Percentiles rank a stretch among this genome's conserved stretches.
Conservation (phyloP, 768 basidiomycete species). For the Agrocybe pediades region DNA sequence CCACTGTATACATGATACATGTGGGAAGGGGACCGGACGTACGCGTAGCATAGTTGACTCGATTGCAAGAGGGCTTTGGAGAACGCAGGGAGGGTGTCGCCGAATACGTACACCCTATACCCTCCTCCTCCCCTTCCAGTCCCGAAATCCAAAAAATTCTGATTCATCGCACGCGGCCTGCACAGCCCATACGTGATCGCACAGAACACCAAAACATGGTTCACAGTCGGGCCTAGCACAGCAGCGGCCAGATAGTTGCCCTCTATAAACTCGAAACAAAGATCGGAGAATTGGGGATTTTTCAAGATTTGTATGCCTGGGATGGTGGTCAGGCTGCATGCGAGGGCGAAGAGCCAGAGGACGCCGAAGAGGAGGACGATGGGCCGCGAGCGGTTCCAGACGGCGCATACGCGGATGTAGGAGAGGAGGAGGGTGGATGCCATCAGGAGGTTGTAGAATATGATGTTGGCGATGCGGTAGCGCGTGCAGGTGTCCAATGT, state of each 20-base stretch:
- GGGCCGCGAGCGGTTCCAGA: background rate
- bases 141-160: background rate
- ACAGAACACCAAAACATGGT: background rate
- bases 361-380: background rate
- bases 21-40: background rate
- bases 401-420: slow-evolving; percentile 4
- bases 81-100: slow-evolving; percentile 8
- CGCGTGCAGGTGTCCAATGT: background rate
- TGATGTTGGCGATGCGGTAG: background rate
- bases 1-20: no score
- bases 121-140: no score
- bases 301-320: background rate
- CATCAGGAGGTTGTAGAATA: slow-evolving; percentile 4
- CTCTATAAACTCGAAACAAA: background rate
- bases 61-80: slow-evolving; percentile 8
- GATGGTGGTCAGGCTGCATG: background rate
- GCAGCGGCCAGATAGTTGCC: background rate
- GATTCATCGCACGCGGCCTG: no score
- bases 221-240: slow-evolving; percentile 1
- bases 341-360: background rate
- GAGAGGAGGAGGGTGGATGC: slow-evolving; percentile 4
- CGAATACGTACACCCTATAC: slow-evolving; percentile 1
- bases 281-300: background rate
- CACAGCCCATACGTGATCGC: slow-evolving; percentile 4
- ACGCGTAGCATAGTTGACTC: slow-evolving; percentile 8